phyloP scores from a whole-genome alignment of 2,329 filamentous ascomycete genomes.

The Blastomyces silverae region DNA sequence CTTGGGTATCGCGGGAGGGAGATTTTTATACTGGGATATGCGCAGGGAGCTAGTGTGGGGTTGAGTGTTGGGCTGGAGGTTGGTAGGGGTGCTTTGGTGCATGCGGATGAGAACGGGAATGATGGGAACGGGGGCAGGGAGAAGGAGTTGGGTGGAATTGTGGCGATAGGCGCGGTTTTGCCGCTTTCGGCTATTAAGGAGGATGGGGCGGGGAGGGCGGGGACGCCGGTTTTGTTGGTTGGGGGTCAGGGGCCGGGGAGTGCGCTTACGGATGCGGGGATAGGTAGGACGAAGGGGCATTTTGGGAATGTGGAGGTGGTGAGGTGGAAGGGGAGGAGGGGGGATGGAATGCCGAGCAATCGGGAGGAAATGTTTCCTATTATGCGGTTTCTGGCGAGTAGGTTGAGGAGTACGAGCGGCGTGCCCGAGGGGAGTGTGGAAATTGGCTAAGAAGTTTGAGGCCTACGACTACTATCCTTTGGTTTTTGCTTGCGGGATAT shows the following conservation, averaged over 20 bases:
- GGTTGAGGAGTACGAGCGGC: constrained; percentile 40
- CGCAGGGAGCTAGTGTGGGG: constrained; percentile 59
- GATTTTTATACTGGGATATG: constrained; percentile 59
- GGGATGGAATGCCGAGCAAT: constrained; percentile 74
- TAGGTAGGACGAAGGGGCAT: constrained; percentile 57
- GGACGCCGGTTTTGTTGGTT: constrained; percentile 39
- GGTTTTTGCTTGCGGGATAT: background rate
- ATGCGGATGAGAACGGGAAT: constrained; percentile 23
- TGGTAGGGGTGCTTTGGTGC: constrained; percentile 16
- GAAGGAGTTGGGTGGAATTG: constrained; percentile 34
- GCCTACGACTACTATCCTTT: background rate
- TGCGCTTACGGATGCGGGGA: constrained; percentile 56
- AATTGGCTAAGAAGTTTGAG: constrained; percentile 28
- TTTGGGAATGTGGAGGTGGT: constrained; percentile 63
- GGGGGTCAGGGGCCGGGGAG: constrained; percentile 35
- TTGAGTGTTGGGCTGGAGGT: constrained; percentile 50
- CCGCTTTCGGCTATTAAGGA: constrained; percentile 32
- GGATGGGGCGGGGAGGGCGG: constrained; percentile 28
- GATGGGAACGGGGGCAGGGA: constrained; percentile 19
- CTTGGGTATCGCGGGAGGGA: constrained; percentile 57
- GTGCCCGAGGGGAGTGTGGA: constrained; percentile 44
- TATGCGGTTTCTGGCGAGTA: constrained; percentile 63
- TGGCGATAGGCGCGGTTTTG: constrained; percentile 40
- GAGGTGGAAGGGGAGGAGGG: constrained; percentile 60
- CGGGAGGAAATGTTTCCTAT: constrained; percentile 83